These are phyloP conservation scores for Infundibulicybe gibba DNA, from an alignment of 768 basidiomycete genomes.

Conservation along the genomic window DNA sequence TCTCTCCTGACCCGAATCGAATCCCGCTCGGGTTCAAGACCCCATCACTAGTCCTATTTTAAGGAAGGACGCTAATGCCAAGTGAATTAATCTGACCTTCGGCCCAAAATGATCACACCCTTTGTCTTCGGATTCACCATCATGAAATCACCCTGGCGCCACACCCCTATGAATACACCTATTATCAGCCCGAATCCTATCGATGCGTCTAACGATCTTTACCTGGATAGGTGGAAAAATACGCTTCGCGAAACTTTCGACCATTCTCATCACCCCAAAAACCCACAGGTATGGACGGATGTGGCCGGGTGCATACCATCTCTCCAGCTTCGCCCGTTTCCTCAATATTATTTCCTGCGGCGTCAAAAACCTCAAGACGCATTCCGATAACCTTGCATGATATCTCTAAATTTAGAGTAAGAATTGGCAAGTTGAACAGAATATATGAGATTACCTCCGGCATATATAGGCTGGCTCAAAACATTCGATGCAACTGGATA, in stretches of 20 bases:
- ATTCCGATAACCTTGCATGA: slow-evolving; percentile 61
- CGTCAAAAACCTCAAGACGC: slow-evolving; percentile 59
- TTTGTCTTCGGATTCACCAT: slow-evolving; percentile 58
- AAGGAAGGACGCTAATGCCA: neutral
- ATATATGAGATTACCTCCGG: slow-evolving; percentile 44
- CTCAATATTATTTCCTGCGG: slow-evolving; percentile 49
- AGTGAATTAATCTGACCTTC: slow-evolving; percentile 36
- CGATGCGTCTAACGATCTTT: slow-evolving; percentile 5
- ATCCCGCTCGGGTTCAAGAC: slow-evolving; percentile 80
- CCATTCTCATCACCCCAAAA: slow-evolving; percentile 67
- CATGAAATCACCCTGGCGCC: slow-evolving; percentile 71
- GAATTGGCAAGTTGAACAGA: neutral
- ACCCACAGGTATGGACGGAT: slow-evolving; percentile 62
- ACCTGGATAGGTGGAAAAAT: slow-evolving; percentile 64
- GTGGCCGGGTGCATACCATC: slow-evolving; percentile 64
- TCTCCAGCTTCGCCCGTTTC: slow-evolving; percentile 49
- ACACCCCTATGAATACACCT: slow-evolving; percentile 35
- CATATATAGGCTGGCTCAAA: slow-evolving; percentile 49
- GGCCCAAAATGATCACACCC: slow-evolving; percentile 61
- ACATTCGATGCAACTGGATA: slow-evolving; percentile 49
- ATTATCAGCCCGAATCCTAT: slow-evolving; percentile 1
- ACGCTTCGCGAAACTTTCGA: slow-evolving; percentile 57
- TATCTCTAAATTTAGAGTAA: slow-evolving; percentile 39
- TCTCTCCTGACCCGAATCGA: slow-evolving; percentile 78
- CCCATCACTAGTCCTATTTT: slow-evolving; percentile 43